Percentiles rank a stretch among this genome's conserved stretches.
Conservation (phyloP, 805 yeast species). For the Candida quercuum region DNA sequence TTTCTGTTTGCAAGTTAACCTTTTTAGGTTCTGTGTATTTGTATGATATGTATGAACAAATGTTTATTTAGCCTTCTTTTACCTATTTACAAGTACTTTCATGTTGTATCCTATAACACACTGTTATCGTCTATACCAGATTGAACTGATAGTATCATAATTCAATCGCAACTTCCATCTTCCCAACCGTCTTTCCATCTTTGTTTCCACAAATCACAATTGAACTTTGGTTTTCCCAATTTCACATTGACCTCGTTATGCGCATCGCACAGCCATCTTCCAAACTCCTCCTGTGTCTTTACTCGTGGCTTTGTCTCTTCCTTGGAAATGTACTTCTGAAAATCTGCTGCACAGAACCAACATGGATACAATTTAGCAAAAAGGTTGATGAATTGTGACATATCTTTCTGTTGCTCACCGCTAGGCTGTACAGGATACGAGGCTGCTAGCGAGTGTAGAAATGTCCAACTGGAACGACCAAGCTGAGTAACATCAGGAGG, state of each 20-base stretch:
- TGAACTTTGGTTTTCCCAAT: conserved; percentile 79
- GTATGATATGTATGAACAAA: background rate
- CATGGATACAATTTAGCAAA: conserved; percentile 89
- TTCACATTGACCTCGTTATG: conserved; percentile 90
- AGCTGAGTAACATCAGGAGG: conserved; percentile 84
- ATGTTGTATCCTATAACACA: background rate
- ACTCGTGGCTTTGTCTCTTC: conserved; percentile 49
- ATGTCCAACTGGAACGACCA: conserved; percentile 90
- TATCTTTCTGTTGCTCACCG: conserved; percentile 57
- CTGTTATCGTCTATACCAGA: no score
- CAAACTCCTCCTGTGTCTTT: conserved; percentile 68
- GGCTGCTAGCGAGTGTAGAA: conserved; percentile 87
- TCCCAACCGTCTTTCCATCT: conserved; percentile 98
- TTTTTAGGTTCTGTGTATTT: no score
- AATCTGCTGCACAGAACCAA: conserved; percentile 88
- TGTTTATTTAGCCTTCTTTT: background rate
- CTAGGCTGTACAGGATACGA: conserved; percentile 73
- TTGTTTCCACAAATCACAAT: conserved; percentile 85
- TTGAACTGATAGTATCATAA: conserved; percentile 2
- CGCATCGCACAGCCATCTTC: conserved; percentile 90
- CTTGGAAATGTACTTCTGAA: conserved; percentile 51
- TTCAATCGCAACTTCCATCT: conserved; percentile 40
- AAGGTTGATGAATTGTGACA: conserved; percentile 60
- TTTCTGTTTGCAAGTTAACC: no score
- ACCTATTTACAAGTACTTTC: background rate